A percentile compares a stretch with the other conserved stretches of the same genome.
phyloP scores from a whole-genome alignment of 768 basidiomycete genomes.

The Podaxis rugospora region DNA sequence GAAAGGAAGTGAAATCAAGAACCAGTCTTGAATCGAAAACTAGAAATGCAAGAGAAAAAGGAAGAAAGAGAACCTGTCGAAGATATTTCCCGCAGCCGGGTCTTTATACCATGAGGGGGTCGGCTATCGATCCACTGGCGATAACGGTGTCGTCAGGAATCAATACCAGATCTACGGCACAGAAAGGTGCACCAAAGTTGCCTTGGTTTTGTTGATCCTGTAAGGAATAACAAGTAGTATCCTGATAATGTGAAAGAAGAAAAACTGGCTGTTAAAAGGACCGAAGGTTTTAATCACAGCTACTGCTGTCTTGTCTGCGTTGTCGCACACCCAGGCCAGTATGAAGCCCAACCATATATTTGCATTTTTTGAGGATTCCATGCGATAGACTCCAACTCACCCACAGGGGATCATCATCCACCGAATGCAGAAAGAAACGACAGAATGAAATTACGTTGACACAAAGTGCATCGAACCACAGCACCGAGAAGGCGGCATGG shows the following conservation, averaged over 20 bases:
- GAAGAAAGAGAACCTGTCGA: constrained; percentile 1
- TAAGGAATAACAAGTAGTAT: neutral
- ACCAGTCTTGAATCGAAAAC: constrained; percentile 48
- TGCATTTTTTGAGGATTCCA: neutral
- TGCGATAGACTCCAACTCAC: neutral
- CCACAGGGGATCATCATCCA: neutral
- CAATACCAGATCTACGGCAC: neutral
- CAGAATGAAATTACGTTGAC: neutral
- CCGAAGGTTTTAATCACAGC: neutral
- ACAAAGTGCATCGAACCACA: neutral
- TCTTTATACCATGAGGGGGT: neutral
- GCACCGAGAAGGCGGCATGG: neutral
- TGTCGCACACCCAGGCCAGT: neutral
- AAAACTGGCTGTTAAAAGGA: neutral
- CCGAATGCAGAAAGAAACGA: neutral
- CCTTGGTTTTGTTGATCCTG: constrained; percentile 10
- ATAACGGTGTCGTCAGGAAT: neutral
- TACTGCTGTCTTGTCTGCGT: neutral
- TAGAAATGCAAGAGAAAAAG: constrained; percentile 20
- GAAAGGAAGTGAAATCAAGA: constrained; percentile 34
- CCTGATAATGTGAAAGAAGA: neutral
- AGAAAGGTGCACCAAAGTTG: constrained; percentile 3
- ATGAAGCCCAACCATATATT: too few relatives aligned
- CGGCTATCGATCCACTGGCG: neutral
- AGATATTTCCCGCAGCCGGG: neutral